Percentiles rank a stretch among this genome's conserved stretches.
Conservation (phyloP, 129 eudicot species). For the Helianthus tuberosus region DNA sequence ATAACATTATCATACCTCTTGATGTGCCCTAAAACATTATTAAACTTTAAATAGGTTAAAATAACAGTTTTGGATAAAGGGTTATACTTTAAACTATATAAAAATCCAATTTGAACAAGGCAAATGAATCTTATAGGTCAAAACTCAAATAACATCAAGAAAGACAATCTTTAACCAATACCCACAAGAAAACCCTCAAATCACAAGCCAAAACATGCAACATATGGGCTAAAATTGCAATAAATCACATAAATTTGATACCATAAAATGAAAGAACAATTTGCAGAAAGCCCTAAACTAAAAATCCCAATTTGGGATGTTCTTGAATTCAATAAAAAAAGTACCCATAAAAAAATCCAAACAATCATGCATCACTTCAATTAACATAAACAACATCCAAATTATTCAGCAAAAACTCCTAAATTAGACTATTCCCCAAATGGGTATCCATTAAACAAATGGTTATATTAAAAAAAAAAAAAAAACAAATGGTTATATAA, state of each 20-base stretch:
- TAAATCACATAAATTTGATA: not conserved
- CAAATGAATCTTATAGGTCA: constrained; percentile 7
- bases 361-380: constrained; percentile 13
- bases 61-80: constrained; percentile 13
- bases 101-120: not conserved
- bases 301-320: constrained; percentile 2
- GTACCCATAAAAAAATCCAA: not conserved
- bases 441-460: constrained; percentile 19
- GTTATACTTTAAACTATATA: not conserved
- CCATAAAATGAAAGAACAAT: not conserved
- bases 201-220: constrained; percentile 8
- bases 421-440: constrained; percentile 19
- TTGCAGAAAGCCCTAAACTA: constrained; percentile 13
- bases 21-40: constrained; percentile 17
- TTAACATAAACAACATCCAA: not conserved
- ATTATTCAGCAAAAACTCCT: constrained; percentile 16
- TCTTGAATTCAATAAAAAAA: not conserved
- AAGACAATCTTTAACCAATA: constrained; percentile 24
- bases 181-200: constrained; percentile 31
- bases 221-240: constrained; percentile 12
- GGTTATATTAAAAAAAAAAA: too few species aligned
- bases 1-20: constrained; percentile 8
- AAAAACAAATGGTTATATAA: too few species aligned
- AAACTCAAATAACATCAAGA: constrained; percentile 14
- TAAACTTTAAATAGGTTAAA: not conserved